These are phyloP conservation scores for Ascochyta lentis DNA, from an alignment of 2,329 filamentous ascomycete species.

Conservation along the genomic window DNA sequence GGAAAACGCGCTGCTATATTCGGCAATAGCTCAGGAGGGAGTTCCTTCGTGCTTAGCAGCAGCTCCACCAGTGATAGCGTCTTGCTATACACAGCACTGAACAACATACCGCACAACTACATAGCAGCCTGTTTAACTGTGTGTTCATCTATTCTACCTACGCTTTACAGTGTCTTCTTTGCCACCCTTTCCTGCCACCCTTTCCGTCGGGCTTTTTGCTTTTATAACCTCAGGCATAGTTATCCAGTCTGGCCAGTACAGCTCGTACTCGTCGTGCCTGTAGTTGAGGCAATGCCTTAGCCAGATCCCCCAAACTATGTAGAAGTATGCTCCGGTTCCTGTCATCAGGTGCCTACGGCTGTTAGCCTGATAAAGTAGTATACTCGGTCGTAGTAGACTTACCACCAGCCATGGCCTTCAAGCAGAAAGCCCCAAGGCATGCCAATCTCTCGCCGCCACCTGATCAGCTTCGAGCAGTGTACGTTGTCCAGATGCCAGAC, in stretches of 20 bases:
- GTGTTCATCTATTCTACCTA: neutral
- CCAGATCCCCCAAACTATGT: slow-evolving; percentile 85
- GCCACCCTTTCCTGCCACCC: slow-evolving; percentile 27
- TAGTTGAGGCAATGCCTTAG: slow-evolving; percentile 77
- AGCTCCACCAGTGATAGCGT: slow-evolving; percentile 10
- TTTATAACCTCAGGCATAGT: slow-evolving; percentile 61
- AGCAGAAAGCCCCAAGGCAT: slow-evolving; percentile 82
- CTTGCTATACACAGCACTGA: neutral
- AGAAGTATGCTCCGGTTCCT: slow-evolving; percentile 81
- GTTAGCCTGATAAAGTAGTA: neutral
- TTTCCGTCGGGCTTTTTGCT: slow-evolving; percentile 20
- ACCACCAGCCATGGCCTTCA: slow-evolving; percentile 77
- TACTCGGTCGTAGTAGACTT: slow-evolving; percentile 34
- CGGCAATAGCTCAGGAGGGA: slow-evolving; percentile 16
- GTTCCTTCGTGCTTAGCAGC: slow-evolving; percentile 9
- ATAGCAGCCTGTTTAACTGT: too few species aligned
- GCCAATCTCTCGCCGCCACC: slow-evolving; percentile 71
- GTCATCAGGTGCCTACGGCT: slow-evolving; percentile 75
- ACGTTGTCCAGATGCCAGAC: slow-evolving; percentile 82
- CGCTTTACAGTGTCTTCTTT: slow-evolving; percentile 40
- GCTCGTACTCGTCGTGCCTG: slow-evolving; percentile 71
- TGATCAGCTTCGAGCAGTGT: slow-evolving; percentile 71
- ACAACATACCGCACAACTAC: neutral
- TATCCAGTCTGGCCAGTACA: slow-evolving; percentile 71
- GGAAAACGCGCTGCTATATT: neutral